A percentile compares a stretch with the other conserved stretches of the same genome.
Evolutionary conservation across 805 yeast species (phyloP).

Genomic region (Martiniozyma abietophila): DNA sequence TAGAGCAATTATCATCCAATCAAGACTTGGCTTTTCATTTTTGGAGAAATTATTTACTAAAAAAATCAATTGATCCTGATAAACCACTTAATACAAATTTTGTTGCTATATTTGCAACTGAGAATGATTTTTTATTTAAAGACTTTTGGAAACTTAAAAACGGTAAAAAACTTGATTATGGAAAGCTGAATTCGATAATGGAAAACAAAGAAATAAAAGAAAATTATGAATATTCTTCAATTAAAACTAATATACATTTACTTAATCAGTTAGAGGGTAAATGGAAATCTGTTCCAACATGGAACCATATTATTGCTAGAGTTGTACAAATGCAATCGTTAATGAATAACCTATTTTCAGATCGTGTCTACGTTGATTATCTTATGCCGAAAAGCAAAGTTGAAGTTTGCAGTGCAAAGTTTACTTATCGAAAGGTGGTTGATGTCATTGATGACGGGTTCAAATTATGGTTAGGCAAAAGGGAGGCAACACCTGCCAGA

Average conservation of each 20-base stretch:
- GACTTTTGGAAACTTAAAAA: constrained; percentile 38
- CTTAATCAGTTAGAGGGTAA: constrained; percentile 11
- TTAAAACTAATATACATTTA: background rate
- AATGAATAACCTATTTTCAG: constrained; percentile 29
- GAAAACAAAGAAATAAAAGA: background rate
- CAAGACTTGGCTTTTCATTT: constrained; percentile 30
- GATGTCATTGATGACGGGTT: constrained; percentile 28
- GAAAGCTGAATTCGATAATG: constrained; percentile 13
- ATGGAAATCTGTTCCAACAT: constrained; percentile 51
- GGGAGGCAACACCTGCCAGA: constrained; percentile 39
- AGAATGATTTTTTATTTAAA: constrained; percentile 27
- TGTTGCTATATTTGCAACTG: constrained; percentile 30
- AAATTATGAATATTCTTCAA: background rate
- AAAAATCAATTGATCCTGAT: constrained; percentile 41
- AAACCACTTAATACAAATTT: constrained; percentile 35
- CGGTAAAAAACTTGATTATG: constrained; percentile 39
- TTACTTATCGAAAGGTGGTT: too few species aligned
- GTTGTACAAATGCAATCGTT: constrained; percentile 36
- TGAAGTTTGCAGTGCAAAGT: constrained; percentile 27
- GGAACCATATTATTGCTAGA: constrained; percentile 47
- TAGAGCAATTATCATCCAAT: constrained; percentile 29
- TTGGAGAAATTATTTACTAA: constrained; percentile 36
- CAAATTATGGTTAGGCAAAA: constrained; percentile 50
- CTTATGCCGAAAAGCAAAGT: background rate
- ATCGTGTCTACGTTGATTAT: constrained; percentile 30